Percentiles rank a stretch among this genome's conserved stretches.
phyloP scores from a whole-genome alignment of 1,284 basidiomycete species.

The Pseudozyma sp. region DNA sequence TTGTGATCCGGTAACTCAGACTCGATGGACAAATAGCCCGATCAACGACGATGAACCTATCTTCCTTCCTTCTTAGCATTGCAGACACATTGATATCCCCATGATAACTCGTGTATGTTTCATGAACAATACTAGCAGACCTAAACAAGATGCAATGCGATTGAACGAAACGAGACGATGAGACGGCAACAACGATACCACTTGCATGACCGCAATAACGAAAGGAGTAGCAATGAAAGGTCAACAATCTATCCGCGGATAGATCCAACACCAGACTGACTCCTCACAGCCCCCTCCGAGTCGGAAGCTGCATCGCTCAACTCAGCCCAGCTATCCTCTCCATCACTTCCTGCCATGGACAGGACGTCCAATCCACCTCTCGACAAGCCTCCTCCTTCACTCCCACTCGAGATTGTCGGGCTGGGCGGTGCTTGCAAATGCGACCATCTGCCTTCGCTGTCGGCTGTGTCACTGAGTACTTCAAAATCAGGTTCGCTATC shows the following conservation, averaged over 20 bases:
- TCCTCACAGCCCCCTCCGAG: constrained; percentile 4
- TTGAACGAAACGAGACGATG: not conserved
- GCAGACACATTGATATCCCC: not conserved
- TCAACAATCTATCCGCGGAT: not conserved
- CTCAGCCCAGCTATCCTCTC: constrained; percentile 47
- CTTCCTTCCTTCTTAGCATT: too few relatives aligned
- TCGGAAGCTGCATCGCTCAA: constrained; percentile 35
- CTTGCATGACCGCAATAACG: too few relatives aligned
- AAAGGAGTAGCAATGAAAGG: too few relatives aligned
- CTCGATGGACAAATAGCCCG: not conserved
- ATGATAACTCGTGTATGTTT: not conserved
- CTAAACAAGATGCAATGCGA: constrained; percentile 1
- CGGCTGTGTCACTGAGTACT: constrained; percentile 32
- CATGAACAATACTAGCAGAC: not conserved
- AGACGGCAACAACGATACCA: too few relatives aligned
- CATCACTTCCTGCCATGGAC: constrained; percentile 24
- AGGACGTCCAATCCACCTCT: constrained; percentile 7
- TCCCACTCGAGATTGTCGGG: constrained; percentile 39
- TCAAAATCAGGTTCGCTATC: constrained; percentile 41
- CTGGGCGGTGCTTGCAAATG: constrained; percentile 31
- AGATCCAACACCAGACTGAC: not conserved
- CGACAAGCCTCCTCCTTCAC: constrained; percentile 3
- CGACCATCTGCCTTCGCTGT: constrained; percentile 29
- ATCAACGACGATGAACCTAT: too few relatives aligned
- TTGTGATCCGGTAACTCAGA: not conserved